phyloP scores from a whole-genome alignment of 805 yeast genomes.

The Geotrichum ghanense region DNA sequence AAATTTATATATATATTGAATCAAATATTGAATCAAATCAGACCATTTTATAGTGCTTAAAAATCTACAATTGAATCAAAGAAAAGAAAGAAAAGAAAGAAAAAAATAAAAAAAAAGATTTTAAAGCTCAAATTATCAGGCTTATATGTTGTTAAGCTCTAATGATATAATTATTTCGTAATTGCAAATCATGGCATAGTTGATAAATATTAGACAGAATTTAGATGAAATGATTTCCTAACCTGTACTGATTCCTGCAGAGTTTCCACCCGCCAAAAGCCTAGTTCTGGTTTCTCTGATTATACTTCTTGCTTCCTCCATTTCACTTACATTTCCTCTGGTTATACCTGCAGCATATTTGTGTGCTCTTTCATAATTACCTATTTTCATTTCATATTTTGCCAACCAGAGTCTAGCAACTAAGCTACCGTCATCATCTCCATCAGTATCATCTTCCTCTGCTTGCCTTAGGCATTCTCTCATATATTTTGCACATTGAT shows the following conservation, averaged over 20 bases:
- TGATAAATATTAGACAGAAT: too few relatives aligned
- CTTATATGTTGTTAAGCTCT: too few relatives aligned
- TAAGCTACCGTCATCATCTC: constrained; percentile 58
- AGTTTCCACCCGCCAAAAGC: not conserved
- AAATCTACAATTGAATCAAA: too few relatives aligned
- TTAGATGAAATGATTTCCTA: too few relatives aligned
- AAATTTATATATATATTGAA: too few relatives aligned
- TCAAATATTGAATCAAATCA: too few relatives aligned
- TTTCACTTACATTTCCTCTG: constrained; percentile 68
- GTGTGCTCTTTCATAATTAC: constrained; percentile 58
- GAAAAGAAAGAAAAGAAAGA: too few relatives aligned
- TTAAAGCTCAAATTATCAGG: too few relatives aligned
- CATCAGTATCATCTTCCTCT: constrained; percentile 53
- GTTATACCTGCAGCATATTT: constrained; percentile 60
- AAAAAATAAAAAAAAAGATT: too few relatives aligned
- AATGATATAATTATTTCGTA: too few relatives aligned
- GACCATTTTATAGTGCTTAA: too few relatives aligned
- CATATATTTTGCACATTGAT: constrained; percentile 53
- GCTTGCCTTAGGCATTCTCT: constrained; percentile 37
- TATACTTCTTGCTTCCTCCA: constrained; percentile 80
- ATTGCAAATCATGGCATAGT: too few relatives aligned
- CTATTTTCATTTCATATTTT: constrained; percentile 42
- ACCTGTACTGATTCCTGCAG: not conserved
- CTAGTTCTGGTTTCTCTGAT: constrained; percentile 45
- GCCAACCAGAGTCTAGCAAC: constrained; percentile 87